These are phyloP conservation scores for Euphorbia celastroides DNA, from an alignment of 441 rosid genomes.

Conservation along the genomic window DNA sequence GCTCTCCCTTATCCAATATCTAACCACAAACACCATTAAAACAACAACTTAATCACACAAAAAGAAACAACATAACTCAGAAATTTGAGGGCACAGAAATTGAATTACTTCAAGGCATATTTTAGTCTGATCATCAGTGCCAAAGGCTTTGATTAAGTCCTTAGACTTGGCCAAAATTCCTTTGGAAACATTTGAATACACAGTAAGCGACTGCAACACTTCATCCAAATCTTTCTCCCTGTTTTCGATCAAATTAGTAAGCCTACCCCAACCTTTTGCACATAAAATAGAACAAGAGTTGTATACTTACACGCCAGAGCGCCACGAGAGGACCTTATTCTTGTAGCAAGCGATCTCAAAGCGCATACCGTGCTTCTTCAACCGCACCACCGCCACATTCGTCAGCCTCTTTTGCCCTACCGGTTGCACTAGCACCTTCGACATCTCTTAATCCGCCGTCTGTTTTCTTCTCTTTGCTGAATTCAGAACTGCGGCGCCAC, in stretches of 20 bases:
- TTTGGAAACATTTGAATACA: constrained; percentile 83
- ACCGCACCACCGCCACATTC: constrained; percentile 90
- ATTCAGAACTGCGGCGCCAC: no score
- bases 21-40: constrained; percentile 15
- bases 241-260: constrained; percentile 14
- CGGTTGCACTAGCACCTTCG: constrained; percentile 75
- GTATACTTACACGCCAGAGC: constrained; percentile 79
- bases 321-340: constrained; percentile 99
- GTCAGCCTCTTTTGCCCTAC: constrained; percentile 93
- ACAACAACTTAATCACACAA: not conserved
- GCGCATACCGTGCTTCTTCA: constrained; percentile 83
- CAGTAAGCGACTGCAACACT: constrained; percentile 95
- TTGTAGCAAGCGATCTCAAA: constrained; percentile 98
- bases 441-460: constrained; percentile 35
- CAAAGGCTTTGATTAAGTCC: constrained; percentile 63
- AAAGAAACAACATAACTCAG: not conserved
- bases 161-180: constrained; percentile 91
- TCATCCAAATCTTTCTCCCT: constrained; percentile 97
- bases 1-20: constrained; percentile 97
- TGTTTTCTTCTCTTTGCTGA: constrained; percentile 5
- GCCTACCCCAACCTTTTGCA: not conserved
- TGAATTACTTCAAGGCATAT: constrained; percentile 87
- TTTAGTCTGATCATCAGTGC: constrained; percentile 68
- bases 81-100: not conserved
- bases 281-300: not conserved